phyloP scores from a whole-genome alignment of 352 stramenopile species.

The Pythium folliculosum region DNA sequence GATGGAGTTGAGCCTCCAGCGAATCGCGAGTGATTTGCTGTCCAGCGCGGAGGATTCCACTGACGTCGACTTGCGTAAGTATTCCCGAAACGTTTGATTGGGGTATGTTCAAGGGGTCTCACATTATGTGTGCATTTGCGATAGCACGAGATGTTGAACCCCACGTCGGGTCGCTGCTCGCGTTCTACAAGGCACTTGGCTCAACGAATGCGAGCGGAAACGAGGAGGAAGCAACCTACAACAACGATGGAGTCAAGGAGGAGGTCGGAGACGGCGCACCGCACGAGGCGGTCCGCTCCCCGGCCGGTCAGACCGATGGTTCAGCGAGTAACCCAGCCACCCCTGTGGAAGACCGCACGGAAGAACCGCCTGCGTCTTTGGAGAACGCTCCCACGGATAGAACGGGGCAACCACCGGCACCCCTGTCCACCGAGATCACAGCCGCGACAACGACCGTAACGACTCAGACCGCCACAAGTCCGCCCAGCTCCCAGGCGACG shows the following conservation, averaged over 20 bases:
- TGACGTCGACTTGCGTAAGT: constrained; percentile 9
- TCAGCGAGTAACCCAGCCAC: constrained; percentile 21
- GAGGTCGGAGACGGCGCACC: not conserved
- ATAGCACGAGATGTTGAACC: constrained; percentile 7
- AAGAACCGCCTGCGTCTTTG: not conserved
- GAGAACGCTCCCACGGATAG: not conserved
- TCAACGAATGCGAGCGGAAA: not conserved
- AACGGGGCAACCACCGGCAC: not conserved
- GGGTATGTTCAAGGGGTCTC: not conserved
- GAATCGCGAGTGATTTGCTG: not conserved
- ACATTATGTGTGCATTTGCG: not conserved
- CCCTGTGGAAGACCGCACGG: constrained; percentile 7
- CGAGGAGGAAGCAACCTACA: not conserved
- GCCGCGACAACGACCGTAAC: not conserved
- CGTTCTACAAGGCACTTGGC: constrained; percentile 16
- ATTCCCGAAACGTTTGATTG: not conserved
- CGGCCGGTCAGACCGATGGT: constrained; percentile 21
- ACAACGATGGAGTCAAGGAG: not conserved
- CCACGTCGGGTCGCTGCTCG: not conserved
- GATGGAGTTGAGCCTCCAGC: not conserved
- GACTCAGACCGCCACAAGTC: not conserved
- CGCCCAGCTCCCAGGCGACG: not conserved
- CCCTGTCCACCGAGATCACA: not conserved
- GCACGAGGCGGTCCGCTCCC: constrained; percentile 4
- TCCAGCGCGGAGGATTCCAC: not conserved